Percentiles rank a stretch among this genome's conserved stretches.
These are phyloP conservation scores for Aspergillus coremiiformis DNA, from an alignment of 495 filamentous ascomycete genomes.

Conservation along the genomic window DNA sequence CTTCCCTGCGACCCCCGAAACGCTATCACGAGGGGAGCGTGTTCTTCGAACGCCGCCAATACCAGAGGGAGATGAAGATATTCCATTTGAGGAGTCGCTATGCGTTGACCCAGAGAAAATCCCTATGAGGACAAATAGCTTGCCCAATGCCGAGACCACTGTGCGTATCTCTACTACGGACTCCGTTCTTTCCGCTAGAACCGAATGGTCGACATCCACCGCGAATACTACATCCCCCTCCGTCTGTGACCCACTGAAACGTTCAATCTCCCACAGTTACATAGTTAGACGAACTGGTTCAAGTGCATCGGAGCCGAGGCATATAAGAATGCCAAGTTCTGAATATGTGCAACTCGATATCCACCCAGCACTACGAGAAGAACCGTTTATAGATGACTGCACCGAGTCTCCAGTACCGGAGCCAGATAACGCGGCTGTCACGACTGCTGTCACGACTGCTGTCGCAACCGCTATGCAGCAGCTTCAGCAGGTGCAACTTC, in stretches of 20 bases:
- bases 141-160: background rate
- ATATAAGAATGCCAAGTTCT: background rate
- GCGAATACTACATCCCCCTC: conserved; percentile 5
- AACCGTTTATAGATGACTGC: background rate
- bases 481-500: conserved; percentile 19
- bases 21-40: background rate
- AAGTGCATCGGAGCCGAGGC: background rate
- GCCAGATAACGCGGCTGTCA: conserved; percentile 11
- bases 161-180: conserved; percentile 6
- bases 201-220: conserved; percentile 12
- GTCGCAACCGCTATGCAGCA: conserved; percentile 28
- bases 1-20: background rate
- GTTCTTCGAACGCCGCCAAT: background rate
- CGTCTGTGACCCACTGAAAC: background rate
- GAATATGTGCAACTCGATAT: background rate
- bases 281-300: background rate
- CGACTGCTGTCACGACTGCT: conserved; percentile 20
- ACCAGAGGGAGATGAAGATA: background rate
- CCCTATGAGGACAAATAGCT: background rate
- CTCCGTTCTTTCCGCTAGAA: conserved; percentile 14
- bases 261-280: background rate
- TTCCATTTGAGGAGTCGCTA: background rate
- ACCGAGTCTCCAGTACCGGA: conserved; percentile 2
- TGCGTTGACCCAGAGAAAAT: background rate
- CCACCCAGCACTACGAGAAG: background rate